Base-by-base conservation (phyloP, 306 rosid species). In the Medicago ruthenica region DNA sequence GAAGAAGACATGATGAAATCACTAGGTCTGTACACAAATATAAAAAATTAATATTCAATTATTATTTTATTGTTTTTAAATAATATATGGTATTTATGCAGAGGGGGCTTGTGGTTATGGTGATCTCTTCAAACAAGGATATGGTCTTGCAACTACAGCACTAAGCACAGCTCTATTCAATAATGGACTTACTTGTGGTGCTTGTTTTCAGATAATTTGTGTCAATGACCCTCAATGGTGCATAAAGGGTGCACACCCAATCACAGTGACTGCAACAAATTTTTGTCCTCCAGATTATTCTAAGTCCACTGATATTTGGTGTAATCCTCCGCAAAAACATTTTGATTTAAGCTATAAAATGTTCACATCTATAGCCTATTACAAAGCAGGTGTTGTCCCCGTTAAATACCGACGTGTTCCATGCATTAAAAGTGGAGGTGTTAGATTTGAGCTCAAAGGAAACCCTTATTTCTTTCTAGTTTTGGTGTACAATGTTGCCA, bases 51-150 rank as follows among this genome's bases (percentile, higher is more conserved):
- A 24, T 24, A 27, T 27, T 27, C 31, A 27, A 27, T 27, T 42
- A 41, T 9, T 41, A 42, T 42, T 42, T 10, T 4, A 9, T 11
- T 42, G 12, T 42, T 42, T 4, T 44, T 10, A 48, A 15, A n/a
- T 15, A 6, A 22, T 11, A 59, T 24, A 27, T 61, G 42, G 3
- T 27, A 27, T 64, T 2, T 37, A 64, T 76, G 42, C 67, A 89
- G 96, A 84, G 75, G 98, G 98, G 4, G 97, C 92, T 76, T 91
- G 93, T 64, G 97, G 93, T 0, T 89, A 93, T 39, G 96, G 92
- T 3, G 40, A 93, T 79, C 83, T 93, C 0, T 68, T 72, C 73
- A 0, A 84, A 22, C 97, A 91, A 84, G 97, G 98, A 0, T 93
- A 91, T 70, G 98, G 98, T 5, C 81, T 90, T 0, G 72, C 51